Conservation (phyloP, 371 early-diverging fungal genomes). For the Lichtheimia ornata region DNA sequence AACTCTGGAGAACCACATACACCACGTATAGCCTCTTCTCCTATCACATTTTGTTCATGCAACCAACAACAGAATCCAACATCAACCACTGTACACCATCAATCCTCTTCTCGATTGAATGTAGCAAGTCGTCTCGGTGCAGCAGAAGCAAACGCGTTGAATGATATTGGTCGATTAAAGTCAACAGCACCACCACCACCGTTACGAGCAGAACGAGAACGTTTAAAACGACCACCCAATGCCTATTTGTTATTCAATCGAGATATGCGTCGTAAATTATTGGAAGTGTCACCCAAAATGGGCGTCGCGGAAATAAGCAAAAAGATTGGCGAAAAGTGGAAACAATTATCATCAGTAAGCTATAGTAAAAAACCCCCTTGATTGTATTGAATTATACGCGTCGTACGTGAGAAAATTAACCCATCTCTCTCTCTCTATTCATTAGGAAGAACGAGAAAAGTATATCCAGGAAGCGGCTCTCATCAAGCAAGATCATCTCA, state of each 20-base stretch:
- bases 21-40: too few species aligned
- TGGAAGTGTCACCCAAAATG: conserved; percentile 55
- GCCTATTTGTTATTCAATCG: conserved; percentile 65
- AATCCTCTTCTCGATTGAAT: too few species aligned
- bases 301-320: conserved; percentile 60
- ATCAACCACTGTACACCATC: too few species aligned
- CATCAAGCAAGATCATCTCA: conserved; percentile 61
- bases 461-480: conserved; percentile 42
- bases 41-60: too few species aligned
- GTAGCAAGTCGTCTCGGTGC: too few species aligned
- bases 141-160: too few species aligned
- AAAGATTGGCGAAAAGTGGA: conserved; percentile 60
- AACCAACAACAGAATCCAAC: too few species aligned
- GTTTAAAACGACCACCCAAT: conserved; percentile 66
- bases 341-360: conserved; percentile 9
- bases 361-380: not conserved
- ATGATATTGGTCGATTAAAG: too few species aligned
- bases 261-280: conserved; percentile 57
- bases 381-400: too few species aligned
- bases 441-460: conserved; percentile 34
- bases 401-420: too few species aligned
- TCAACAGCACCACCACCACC: conserved; percentile 2
- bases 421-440: not conserved
- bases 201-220: conserved; percentile 12
- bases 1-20: too few species aligned